These are phyloP conservation scores for Cercospora zeae-maydis DNA, from an alignment of 2,329 filamentous ascomycete species.

Conservation along the genomic window DNA sequence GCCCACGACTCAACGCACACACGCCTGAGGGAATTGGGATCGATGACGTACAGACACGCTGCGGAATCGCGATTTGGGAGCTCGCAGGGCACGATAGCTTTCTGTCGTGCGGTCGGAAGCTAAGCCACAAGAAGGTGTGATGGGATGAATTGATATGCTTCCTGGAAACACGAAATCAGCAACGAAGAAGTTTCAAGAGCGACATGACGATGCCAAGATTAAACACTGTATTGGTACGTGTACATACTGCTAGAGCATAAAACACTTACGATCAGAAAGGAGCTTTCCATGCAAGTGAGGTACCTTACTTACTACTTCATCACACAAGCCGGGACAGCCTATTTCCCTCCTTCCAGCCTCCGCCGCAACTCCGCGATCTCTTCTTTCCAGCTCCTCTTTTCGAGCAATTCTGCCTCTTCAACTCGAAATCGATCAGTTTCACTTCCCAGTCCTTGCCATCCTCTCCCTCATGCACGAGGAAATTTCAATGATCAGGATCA, in stretches of 20 bases:
- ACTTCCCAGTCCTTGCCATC: not conserved
- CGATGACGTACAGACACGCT: not conserved
- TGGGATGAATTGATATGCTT: too few species aligned
- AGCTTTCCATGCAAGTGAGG: not conserved
- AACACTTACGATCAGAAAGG: not conserved
- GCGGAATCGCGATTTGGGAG: too few species aligned
- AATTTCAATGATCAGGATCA: not conserved
- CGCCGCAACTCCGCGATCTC: not conserved
- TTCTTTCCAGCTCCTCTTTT: not conserved
- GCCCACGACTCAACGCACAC: not conserved
- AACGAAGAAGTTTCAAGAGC: not conserved
- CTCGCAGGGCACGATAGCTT: too few species aligned
- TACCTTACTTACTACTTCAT: not conserved
- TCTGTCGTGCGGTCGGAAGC: not conserved
- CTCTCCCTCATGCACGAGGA: not conserved
- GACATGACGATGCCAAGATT: not conserved
- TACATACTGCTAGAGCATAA: constrained; percentile 5
- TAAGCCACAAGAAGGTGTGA: not conserved
- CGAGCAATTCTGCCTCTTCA: not conserved
- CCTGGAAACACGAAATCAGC: not conserved
- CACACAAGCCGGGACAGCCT: not conserved
- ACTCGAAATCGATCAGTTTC: not conserved
- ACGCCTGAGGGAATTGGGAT: not conserved
- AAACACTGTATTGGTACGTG: constrained; percentile 2
- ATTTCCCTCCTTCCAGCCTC: not conserved